These are phyloP conservation scores for Conringia planisiliqua DNA, from an alignment of 345 rosid genomes.

Conservation along the genomic window DNA sequence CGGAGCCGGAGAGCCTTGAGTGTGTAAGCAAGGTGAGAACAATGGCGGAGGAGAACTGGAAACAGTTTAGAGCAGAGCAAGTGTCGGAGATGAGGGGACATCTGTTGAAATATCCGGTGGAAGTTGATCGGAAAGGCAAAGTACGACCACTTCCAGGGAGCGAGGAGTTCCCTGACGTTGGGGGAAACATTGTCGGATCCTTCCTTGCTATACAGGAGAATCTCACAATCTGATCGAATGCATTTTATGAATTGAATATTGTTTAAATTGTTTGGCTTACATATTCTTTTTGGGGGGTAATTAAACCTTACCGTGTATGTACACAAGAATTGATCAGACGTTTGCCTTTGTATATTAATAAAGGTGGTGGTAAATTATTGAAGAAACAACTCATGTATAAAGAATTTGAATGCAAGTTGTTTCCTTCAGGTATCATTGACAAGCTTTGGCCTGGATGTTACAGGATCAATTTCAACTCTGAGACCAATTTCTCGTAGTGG, in stretches of 20 bases:
- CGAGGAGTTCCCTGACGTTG: conserved; percentile 83
- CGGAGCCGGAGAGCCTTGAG: conserved; percentile 65
- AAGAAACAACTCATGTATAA: no score
- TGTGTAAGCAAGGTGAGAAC: conserved; percentile 67
- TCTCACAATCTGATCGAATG: conserved; percentile 57
- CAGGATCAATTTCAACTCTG: conserved; percentile 61
- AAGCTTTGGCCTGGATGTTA: conserved; percentile 60
- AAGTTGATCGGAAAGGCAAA: conserved; percentile 75
- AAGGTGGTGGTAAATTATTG: no score
- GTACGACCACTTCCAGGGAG: conserved; percentile 64
- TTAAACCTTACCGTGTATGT: neutral
- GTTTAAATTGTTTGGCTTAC: neutral
- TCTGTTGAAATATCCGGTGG: conserved; percentile 80
- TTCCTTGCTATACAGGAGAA: conserved; percentile 81
- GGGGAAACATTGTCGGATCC: conserved; percentile 80
- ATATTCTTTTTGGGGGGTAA: neutral
- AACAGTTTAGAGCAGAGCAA: conserved; percentile 58
- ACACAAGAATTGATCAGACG: neutral
- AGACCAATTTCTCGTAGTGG: conserved; percentile 67
- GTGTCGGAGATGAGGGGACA: conserved; percentile 84
- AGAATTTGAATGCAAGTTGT: no score
- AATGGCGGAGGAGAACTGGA: conserved; percentile 68
- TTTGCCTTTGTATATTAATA: no score
- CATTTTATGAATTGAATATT: neutral
- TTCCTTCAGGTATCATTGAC: conserved; percentile 42